These are phyloP conservation scores for Dactylis glomerata DNA, from an alignment of 176 grass and related monocot genomes.

Conservation along the genomic window DNA sequence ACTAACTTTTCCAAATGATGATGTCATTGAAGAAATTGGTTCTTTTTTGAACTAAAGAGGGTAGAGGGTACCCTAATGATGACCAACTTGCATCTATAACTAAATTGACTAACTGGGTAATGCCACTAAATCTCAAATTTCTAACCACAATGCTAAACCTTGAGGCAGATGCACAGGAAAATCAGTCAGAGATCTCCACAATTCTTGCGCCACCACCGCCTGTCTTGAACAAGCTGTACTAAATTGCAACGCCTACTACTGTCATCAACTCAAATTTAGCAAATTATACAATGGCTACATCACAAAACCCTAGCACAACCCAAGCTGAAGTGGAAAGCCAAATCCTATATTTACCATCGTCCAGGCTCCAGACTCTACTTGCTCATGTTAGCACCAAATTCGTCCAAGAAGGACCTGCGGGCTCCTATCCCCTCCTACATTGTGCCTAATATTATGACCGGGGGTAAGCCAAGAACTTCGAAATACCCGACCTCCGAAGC, in stretches of 20 bases:
- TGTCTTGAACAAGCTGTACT: background rate
- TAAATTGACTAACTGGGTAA: background rate
- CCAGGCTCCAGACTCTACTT: background rate
- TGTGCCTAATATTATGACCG: background rate
- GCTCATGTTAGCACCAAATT: background rate
- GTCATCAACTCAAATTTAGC: background rate
- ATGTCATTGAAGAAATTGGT: no score
- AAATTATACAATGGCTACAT: background rate
- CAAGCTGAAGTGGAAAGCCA: background rate
- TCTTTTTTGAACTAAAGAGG: no score
- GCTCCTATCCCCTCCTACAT: background rate
- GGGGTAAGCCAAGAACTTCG: background rate
- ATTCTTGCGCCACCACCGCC: background rate
- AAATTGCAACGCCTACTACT: background rate
- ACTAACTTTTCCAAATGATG: no score
- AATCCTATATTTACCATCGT: background rate
- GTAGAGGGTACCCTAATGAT: no score
- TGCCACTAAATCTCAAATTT: background rate
- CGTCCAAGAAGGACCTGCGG: background rate
- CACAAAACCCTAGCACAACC: slow-evolving; percentile 9
- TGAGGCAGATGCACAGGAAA: background rate
- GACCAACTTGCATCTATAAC: no score
- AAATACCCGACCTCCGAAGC: background rate
- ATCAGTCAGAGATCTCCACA: background rate
- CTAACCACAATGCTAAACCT: background rate